phyloP scores from a whole-genome alignment of 306 rosid genomes.

The Hippophae rhamnoides region DNA sequence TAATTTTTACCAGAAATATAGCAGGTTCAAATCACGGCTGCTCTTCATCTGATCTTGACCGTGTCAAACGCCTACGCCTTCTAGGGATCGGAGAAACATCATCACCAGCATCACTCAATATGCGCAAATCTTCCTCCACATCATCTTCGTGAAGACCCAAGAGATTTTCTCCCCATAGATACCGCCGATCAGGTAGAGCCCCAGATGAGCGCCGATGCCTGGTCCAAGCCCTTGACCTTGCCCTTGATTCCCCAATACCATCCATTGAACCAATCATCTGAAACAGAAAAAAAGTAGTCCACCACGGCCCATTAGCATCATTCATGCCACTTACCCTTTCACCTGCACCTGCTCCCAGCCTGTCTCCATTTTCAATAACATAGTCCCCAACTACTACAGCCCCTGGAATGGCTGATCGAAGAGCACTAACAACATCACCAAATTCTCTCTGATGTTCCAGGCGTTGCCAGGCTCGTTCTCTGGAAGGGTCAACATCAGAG shows the following conservation, averaged over 20 bases:
- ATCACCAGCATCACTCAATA: conserved; percentile 33
- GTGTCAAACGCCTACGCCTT: conserved; percentile 59
- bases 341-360: conserved; percentile 22
- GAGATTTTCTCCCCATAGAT: conserved; percentile 79
- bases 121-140: conserved; percentile 27
- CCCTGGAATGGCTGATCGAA: conserved; percentile 78
- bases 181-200: conserved; percentile 47
- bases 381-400: conserved; percentile 85
- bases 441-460: conserved; percentile 84
- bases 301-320: conserved; percentile 47
- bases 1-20: conserved; percentile 35
- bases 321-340: conserved; percentile 39
- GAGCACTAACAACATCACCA: conserved; percentile 85
- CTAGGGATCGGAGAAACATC: conserved; percentile 58
- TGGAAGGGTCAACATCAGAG: conserved; percentile 60
- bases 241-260: conserved; percentile 53
- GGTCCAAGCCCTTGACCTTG: conserved; percentile 58
- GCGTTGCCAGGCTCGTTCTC: conserved; percentile 75
- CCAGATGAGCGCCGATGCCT: conserved; percentile 53
- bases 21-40: conserved; percentile 28
- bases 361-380: conserved; percentile 76
- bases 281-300: conserved; percentile 60
- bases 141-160: conserved; percentile 46
- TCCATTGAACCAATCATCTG: conserved; percentile 76
- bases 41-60: conserved; percentile 60